A percentile compares a stretch with the other conserved stretches of the same genome.
These are phyloP conservation scores for Neurospora pannonica DNA, from an alignment of 495 filamentous ascomycete genomes.

Conservation along the genomic window DNA sequence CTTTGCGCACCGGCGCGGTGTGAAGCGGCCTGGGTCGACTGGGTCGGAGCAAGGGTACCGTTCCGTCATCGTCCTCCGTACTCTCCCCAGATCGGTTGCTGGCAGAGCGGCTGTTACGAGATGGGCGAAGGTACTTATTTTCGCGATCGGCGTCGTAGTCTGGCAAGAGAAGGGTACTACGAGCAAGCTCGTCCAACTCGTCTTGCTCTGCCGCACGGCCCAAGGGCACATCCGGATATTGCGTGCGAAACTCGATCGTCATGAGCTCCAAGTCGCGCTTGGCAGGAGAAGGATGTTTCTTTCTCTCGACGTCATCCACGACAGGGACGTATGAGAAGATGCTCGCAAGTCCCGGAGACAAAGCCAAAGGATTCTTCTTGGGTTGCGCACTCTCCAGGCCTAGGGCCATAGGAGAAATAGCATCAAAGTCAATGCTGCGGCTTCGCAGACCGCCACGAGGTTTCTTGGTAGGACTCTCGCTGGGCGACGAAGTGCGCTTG, in stretches of 20 bases:
- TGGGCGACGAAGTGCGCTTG: background rate
- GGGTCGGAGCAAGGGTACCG: background rate
- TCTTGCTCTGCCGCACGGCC: background rate
- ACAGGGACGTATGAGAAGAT: background rate
- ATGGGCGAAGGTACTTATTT: background rate
- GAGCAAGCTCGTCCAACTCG: conserved; percentile 5
- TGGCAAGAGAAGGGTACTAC: background rate
- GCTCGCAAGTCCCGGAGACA: background rate
- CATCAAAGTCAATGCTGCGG: background rate
- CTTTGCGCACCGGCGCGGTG: background rate
- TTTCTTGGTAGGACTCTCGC: conserved; percentile 5
- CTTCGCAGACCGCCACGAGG: background rate
- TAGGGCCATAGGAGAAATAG: background rate
- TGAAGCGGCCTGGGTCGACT: background rate
- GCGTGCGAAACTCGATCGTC: background rate
- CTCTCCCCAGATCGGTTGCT: background rate
- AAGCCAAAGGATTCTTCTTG: background rate
- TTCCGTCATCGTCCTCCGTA: background rate
- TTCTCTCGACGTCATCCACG: background rate
- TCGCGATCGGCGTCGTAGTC: background rate
- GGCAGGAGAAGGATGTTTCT: conserved; percentile 6
- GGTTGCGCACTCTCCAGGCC: background rate
- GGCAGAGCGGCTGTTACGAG: background rate
- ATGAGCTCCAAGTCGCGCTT: conserved; percentile 5
- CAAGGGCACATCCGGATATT: background rate